These are phyloP conservation scores for Vickermania spadyakhi DNA, from an alignment of 208 protist species.

Conservation along the genomic window DNA sequence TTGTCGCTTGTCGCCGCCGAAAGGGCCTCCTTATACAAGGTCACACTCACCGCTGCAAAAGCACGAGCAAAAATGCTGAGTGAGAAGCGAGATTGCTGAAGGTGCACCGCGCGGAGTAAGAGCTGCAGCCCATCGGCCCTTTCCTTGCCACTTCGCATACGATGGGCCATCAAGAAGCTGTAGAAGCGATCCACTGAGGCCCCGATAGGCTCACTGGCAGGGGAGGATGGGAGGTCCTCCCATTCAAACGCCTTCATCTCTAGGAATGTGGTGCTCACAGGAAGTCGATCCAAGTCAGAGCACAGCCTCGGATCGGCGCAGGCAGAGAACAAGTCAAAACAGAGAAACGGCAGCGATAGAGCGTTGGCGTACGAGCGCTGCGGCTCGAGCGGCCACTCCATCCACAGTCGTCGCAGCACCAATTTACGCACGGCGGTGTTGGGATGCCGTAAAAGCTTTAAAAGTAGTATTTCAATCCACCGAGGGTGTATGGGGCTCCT, in stretches of 20 bases:
- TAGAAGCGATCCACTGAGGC: slow-evolving; percentile 61
- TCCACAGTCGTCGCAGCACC: slow-evolving; percentile 50
- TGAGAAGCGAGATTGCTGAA: slow-evolving; percentile 42
- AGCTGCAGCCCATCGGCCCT: slow-evolving; percentile 35
- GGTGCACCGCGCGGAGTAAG: slow-evolving; percentile 18
- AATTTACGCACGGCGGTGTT: slow-evolving; percentile 73
- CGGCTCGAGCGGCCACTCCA: slow-evolving; percentile 13
- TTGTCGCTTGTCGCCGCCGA: slow-evolving; percentile 1
- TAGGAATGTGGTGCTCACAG: slow-evolving; percentile 40
- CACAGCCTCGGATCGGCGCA: slow-evolving; percentile 62
- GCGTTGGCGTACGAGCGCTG: slow-evolving; percentile 16
- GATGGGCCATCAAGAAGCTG: slow-evolving; percentile 28
- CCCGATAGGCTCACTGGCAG: slow-evolving; percentile 13
- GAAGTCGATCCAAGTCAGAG: slow-evolving; percentile 56
- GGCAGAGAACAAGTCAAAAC: slow-evolving; percentile 30
- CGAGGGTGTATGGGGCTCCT: slow-evolving; percentile 19
- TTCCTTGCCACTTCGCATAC: slow-evolving; percentile 11
- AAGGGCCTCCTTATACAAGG: slow-evolving; percentile 17
- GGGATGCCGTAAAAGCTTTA: slow-evolving; percentile 73
- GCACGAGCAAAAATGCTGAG: slow-evolving; percentile 43
- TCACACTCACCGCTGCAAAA: slow-evolving; percentile 30
- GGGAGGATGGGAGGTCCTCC: slow-evolving; percentile 30
- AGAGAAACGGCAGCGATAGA: slow-evolving; percentile 56
- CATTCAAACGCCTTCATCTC: slow-evolving; percentile 66
- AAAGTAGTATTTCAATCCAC: slow-evolving; percentile 73